Evolutionary conservation across 345 rosid species (phyloP), one percentile per base, ranked within the genome.

Genomic region (Rhizophora mangle): DNA sequence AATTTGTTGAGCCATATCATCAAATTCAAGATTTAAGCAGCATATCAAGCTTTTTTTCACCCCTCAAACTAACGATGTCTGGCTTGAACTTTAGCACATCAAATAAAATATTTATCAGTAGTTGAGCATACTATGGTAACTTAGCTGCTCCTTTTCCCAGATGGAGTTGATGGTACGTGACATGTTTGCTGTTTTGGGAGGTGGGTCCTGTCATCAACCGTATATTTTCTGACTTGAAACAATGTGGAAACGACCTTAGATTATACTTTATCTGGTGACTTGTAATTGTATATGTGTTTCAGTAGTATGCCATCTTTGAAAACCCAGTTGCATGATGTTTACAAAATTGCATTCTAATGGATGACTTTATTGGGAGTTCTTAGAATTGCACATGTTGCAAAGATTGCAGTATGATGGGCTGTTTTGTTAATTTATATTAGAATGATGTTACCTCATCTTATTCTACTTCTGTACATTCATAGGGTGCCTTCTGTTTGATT

Each of bases 81-180:
- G 30, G 63, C 36, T 68, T 72, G 65, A 64, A 55, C 70, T 65
- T 77, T 55, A 65, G 68, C 60, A 32, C 72, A 51, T 62, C 13
- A 32, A 61, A 43, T 72, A 18, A 68, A 62, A 55, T 64, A 71
- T 78, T 59, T 72, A 29, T 32, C 19, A 65, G 71, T 47, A 58
- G 69, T 64, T 24, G 60, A 70, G 73, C 60, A 76, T 30, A 72
- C 57, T 29, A 55, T 85, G 73, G 82, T 82, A 75, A 87, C 81
- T 18, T 39, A 79, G 77, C 70, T 90, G 85, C 81, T 92, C 81
- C 89, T 89, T 90, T 87, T 88, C 86, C 91, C 97, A 95, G 96
- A 94, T 91, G 96, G 88, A 88, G 75, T 82, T 77, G 95, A 91
- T 89, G 97, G 83, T 81, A 90, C 97, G 93, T 95, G 96, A 88